Percentiles rank a stretch among this genome's conserved stretches.
phyloP scores from a whole-genome alignment of 305 asterid genomes.

The Solanum hybrid region DNA sequence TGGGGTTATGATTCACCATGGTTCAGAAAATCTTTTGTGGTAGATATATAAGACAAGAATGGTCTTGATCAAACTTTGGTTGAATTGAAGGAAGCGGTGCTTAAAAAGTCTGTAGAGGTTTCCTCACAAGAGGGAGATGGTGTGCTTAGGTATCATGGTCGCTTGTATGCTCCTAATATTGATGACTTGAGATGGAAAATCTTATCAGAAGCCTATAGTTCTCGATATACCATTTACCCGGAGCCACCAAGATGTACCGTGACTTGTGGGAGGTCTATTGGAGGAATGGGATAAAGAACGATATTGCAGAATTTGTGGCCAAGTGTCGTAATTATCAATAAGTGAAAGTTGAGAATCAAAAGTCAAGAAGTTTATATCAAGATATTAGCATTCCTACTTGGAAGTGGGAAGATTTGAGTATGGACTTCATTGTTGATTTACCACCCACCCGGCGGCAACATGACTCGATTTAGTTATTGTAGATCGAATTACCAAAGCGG shows the following conservation, averaged over 20 bases:
- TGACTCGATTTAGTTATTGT: not conserved
- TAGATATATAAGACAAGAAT: not conserved
- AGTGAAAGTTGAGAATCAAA: not conserved
- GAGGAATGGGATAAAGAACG: not conserved
- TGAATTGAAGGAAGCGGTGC: not conserved
- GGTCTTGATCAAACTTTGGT: not conserved
- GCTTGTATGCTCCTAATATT: not conserved
- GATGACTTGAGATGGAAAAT: not conserved
- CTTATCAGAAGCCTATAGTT: not conserved
- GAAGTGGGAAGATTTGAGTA: not conserved
- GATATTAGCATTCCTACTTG: not conserved
- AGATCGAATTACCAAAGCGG: not conserved
- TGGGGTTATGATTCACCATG: not conserved
- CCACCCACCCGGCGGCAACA: not conserved
- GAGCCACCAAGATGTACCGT: not conserved
- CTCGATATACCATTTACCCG: not conserved
- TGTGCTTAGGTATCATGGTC: not conserved
- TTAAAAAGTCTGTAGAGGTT: not conserved
- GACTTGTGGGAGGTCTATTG: not conserved
- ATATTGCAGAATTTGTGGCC: not conserved
- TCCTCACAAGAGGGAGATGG: not conserved
- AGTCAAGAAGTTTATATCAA: not conserved
- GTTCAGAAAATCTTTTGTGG: not conserved
- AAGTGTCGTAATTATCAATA: not conserved
- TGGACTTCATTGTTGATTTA: not conserved